Base-by-base conservation (phyloP, 805 yeast genomes). In the Geotrichum ghanense region DNA sequence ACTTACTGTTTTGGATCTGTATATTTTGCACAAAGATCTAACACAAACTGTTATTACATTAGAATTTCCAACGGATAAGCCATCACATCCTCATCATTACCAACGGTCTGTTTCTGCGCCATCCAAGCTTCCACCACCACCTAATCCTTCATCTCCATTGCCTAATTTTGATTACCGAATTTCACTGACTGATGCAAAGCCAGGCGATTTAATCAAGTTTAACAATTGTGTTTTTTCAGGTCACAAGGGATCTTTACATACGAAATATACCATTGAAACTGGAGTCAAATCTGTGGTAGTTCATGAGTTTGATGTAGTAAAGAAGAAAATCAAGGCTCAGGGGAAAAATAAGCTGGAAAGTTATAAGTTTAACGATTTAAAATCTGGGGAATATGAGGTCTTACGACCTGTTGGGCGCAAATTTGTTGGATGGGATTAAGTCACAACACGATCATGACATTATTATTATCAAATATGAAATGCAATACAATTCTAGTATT, bases 171-270 rank as follows among this genome's bases (percentile, higher is more conserved):
- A 31, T 16, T 12, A n/a, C 19, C 19, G 16, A 19, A 12, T 31
- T 31, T 19, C 37, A 6, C 56, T 65, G 24, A 87, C 78, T 46
- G 83, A 78, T 37, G 74, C 88, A 46, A 71, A 75, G 43, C 81
- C 94, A 0, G 98, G 98, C 50, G 97, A 92, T 62, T 71, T 90
- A 7, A 64, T 87, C 39, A 83, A 87, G 45, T 74, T 87, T 51
- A 75, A 80, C 56, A 78, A 78, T 47, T 95, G 87, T 4, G 74
- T 74, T 50, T 89, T 90, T 64, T 77, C 75, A 51, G 75, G 79
- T 4, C 85, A 80, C 54, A 72, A 73, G 45, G 70, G 71, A 3
- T 71, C 75, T 26, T 57, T 79, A 34, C 75, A 71, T 46, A 75
- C 71, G 56, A 81, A 82, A 65, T 74, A 79, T 20, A 56, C 71